Base-by-base conservation (phyloP, 495 filamentous ascomycete genomes). In the Neurospora discreta region DNA sequence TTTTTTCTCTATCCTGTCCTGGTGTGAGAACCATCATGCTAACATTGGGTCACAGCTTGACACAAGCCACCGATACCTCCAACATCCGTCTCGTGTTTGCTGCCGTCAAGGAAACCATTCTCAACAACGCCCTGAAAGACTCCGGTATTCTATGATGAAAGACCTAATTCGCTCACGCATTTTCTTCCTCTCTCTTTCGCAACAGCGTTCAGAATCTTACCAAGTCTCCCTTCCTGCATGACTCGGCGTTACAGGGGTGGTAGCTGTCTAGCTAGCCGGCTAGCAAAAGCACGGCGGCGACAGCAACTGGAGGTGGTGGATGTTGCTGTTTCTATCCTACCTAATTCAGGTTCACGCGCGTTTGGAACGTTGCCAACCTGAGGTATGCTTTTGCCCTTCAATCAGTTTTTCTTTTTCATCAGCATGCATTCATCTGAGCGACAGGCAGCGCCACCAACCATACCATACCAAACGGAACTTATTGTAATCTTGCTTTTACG, bases 41-140 rank as follows among this genome's bases (percentile, higher is more conserved):
- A 73, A 86, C 77, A 71, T 42, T 71, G n/a, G n/a, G 71, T 68
- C 65, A 15, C 77, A 98, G 95, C 83, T 87, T 99, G 68, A 99
- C 95, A 40, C 95, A 99, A 90, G 95, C 95, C 23, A 99, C 95
- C 71, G 95, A 99, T 79, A 99, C 95, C 1, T 97, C 93, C 52
- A 99, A 99, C 80, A 97, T 99, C 78, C 93, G 95, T 44, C 85
- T 99, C 20, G 95, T 99, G 41, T 99, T 99, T 81, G 95, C 95
- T 40, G 95, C 95, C 4, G 95, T 99, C 44, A 99, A 99, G 81
- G 95, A 99, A 82, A 99, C 95, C 39, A 98, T 99, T 74, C 86
- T 99, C 65, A 96, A 98, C 82, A 99, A 98, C 80, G 95, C 95
- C 30, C 85, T 99, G 78, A 97, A 95, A 84, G 95, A 99, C 80